These are phyloP conservation scores for Endoconidiophora polonica DNA, from an alignment of 2,329 filamentous ascomycete species.

Conservation along the genomic window DNA sequence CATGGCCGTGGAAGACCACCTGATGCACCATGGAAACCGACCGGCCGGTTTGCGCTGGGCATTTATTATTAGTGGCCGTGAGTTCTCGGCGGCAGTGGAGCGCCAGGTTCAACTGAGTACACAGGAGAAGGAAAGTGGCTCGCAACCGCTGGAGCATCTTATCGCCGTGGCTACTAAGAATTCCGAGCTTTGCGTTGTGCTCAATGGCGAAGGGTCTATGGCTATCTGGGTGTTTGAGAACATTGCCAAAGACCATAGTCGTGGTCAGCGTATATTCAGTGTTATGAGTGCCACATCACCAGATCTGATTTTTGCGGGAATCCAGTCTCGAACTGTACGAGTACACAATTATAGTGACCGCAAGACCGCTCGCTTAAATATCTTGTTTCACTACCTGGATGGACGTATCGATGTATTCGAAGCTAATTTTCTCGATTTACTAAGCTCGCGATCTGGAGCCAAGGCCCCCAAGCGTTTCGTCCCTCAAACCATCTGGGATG, in stretches of 20 bases:
- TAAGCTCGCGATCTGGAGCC: slow-evolving; percentile 44
- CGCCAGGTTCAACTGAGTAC: slow-evolving; percentile 43
- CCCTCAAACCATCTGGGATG: slow-evolving; percentile 58
- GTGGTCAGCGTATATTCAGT: slow-evolving; percentile 61
- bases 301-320: slow-evolving; percentile 31
- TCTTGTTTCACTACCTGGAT: slow-evolving; percentile 73
- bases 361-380: slow-evolving; percentile 19
- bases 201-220: slow-evolving; percentile 74
- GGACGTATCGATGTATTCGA: slow-evolving; percentile 72
- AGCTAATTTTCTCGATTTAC: slow-evolving; percentile 58
- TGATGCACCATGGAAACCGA: slow-evolving; percentile 16
- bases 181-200: slow-evolving; percentile 72
- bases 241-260: slow-evolving; percentile 41
- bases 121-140: slow-evolving; percentile 15
- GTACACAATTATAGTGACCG: slow-evolving; percentile 4
- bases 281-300: slow-evolving; percentile 57
- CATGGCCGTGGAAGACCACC: slow-evolving; percentile 43
- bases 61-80: slow-evolving; percentile 67
- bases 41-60: slow-evolving; percentile 37
- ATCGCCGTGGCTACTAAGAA: slow-evolving; percentile 71
- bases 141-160: slow-evolving; percentile 56
- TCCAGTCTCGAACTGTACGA: slow-evolving; percentile 1
- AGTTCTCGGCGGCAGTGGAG: slow-evolving; percentile 65
- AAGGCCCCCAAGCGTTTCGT: slow-evolving; percentile 42
- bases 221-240: slow-evolving; percentile 88